Base-by-base conservation (phyloP, 148 eudicot genomes). In the Dianthus caryophyllus region DNA sequence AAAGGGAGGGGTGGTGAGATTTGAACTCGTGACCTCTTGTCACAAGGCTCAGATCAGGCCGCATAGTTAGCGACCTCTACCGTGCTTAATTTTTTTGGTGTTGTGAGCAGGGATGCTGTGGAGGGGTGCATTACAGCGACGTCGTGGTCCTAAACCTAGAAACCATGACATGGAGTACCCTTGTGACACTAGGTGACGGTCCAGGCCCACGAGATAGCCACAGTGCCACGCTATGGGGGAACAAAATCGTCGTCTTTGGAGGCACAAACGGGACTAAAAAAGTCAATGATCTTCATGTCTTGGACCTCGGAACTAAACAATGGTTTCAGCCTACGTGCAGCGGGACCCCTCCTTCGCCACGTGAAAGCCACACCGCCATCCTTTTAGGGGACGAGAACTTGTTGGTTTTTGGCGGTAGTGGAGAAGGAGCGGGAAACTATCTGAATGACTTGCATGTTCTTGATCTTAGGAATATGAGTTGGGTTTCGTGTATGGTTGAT, bases 81-180 rank as follows among this genome's bases (percentile, higher is more conserved):
- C n/a, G n/a, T n/a, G n/a, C n/a, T n/a, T n/a, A n/a, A n/a, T n/a
- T n/a, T n/a, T n/a, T n/a, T n/a, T n/a, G n/a, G n/a, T n/a, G n/a
- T n/a, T n/a, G n/a, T n/a, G n/a, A n/a, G n/a, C 83, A 93, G 98
- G 98, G 98, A 76, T 93, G 98, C 61, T 84, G 96, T 73, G 98
- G 98, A 39, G 98, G 96, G 12, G 51, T 93, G 75, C 98, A 93
- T 69, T 93, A 84, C 82, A 83, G 98, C 61, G 98, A 93, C 65
- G 91, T 89, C 17, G 77, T 89, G 10, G 76, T 80, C 58, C 83
- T 90, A 54, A 86, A 87, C 61, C 85, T 89, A 14, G 76, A 83
- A 16, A 84, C 89, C 61, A 83, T 85, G 95, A 75, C 80, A 17
- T 93, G 98, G 98, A 84, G 56, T 74, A 77, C 75, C 39, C 81